These are phyloP conservation scores for Aspergillus sojae DNA, from an alignment of 2,329 filamentous ascomycete genomes.

Conservation along the genomic window DNA sequence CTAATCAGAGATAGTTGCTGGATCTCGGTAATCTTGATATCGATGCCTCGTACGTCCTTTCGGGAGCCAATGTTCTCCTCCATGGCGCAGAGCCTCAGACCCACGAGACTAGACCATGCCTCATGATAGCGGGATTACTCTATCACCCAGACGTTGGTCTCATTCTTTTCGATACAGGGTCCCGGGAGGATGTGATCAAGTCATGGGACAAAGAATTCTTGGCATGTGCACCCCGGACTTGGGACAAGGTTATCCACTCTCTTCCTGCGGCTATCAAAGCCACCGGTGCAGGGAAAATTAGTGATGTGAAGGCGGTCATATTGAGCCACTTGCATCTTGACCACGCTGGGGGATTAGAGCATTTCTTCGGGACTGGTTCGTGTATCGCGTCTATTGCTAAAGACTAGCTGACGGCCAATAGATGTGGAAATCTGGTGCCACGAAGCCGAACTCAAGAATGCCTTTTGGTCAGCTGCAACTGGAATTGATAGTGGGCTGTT, in stretches of 20 bases:
- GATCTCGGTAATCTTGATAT: neutral
- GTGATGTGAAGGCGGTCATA: neutral
- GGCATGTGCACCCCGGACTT: neutral
- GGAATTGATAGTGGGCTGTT: neutral
- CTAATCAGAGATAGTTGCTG: neutral
- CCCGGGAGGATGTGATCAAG: neutral
- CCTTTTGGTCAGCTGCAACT: neutral
- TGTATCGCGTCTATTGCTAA: neutral
- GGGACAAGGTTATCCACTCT: neutral
- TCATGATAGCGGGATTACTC: neutral
- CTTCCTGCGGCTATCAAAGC: neutral
- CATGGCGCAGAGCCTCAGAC: neutral
- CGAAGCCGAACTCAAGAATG: neutral
- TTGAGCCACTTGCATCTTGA: conserved; percentile 5
- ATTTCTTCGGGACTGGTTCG: neutral
- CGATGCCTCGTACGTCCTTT: neutral
- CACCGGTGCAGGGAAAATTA: neutral
- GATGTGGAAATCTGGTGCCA: conserved; percentile 2
- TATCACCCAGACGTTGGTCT: conserved; percentile 1
- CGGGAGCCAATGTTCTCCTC: neutral
- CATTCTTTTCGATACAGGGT: neutral
- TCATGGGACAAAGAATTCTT: neutral
- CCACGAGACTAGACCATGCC: neutral
- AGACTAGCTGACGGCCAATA: neutral
- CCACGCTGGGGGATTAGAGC: conserved; percentile 3